Conservation (phyloP, 345 rosid genomes). For the Angophora floribunda region DNA sequence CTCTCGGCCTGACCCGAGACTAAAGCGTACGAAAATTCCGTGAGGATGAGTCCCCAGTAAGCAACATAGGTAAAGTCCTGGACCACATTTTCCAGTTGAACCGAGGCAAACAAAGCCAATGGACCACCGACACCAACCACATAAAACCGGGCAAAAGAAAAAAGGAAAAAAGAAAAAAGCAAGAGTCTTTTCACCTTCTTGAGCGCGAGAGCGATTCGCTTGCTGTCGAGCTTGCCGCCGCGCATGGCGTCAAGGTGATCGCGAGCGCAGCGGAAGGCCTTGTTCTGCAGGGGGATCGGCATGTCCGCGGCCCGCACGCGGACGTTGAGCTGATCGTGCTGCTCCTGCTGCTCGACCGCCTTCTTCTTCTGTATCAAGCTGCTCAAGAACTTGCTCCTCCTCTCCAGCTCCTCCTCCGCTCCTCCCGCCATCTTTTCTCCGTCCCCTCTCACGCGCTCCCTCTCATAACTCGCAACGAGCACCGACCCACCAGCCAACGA, state of each 20-base stretch:
- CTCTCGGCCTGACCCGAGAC: neutral
- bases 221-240: conserved; percentile 76
- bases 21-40: neutral
- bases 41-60: neutral
- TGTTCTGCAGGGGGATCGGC: conserved; percentile 56
- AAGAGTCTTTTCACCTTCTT: conserved; percentile 45
- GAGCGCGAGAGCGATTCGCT: conserved; percentile 83
- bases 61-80: neutral
- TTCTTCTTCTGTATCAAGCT: conserved; percentile 91
- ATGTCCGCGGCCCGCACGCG: conserved; percentile 86
- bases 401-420: conserved; percentile 82
- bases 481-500: neutral
- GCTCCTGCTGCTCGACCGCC: conserved; percentile 53
- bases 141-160: neutral
- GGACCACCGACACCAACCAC: neutral
- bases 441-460: neutral
- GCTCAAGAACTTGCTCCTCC: conserved; percentile 81
- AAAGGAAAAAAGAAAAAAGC: neutral
- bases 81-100: neutral
- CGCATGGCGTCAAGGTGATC: conserved; percentile 68
- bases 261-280: conserved; percentile 73
- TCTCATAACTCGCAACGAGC: neutral
- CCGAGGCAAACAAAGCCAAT: neutral
- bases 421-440: conserved; percentile 3
- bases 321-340: conserved; percentile 40